Evolutionary conservation across 2,329 filamentous ascomycete genomes (phyloP), one percentile per base, ranked within the genome.

Genomic region (Diaporthe citrichinensis): DNA sequence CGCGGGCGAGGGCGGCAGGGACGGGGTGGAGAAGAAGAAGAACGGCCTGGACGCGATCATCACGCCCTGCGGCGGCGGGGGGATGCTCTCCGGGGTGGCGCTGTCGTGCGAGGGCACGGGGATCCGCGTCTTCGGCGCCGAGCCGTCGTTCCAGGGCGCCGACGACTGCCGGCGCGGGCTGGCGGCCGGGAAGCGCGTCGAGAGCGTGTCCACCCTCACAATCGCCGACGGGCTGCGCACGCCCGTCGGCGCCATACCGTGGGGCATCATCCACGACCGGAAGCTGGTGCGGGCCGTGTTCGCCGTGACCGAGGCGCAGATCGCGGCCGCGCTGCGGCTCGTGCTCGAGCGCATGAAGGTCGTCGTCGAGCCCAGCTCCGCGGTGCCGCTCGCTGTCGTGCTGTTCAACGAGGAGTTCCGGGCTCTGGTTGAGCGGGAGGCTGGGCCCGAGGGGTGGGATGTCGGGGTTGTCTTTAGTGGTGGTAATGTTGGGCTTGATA

Each of bases 191-290:
- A 79, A 85, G 79, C 88, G 95, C 17, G 88, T 98, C 53, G 86
- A 90, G 78, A 83, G 82, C 0, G 96, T 98, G 28, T 91, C 90
- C 79, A 92, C 93, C 0, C 87, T 96, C 23, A 98, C 96, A 0
- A 92, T 98, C 49, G 96, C 95, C 0, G 96, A 98, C 84, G 96
- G 96, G 0, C 85, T 98, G 81, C 89, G 96, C 36, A 98, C 96
- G 25, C 95, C 95, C 0, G 89, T 98, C 0, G 96, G 96, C 0
- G 82, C 86, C 62, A 86, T 92, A 73, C 95, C 95, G 1, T 98
- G 95, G 95, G 84, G 81, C 10, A 87, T 98, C 53, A 94, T 98
- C 79, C 92, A 92, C 78, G 91, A 95, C 81, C 86, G 89, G 74
- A 83, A 85, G n/a, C 91, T 97, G 75, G 93, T 98, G 1, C 81